Evolutionary conservation across 257 asterid species (phyloP), one percentile per base, ranked within the genome.

Genomic region (Nicotiana obtusifolia): DNA sequence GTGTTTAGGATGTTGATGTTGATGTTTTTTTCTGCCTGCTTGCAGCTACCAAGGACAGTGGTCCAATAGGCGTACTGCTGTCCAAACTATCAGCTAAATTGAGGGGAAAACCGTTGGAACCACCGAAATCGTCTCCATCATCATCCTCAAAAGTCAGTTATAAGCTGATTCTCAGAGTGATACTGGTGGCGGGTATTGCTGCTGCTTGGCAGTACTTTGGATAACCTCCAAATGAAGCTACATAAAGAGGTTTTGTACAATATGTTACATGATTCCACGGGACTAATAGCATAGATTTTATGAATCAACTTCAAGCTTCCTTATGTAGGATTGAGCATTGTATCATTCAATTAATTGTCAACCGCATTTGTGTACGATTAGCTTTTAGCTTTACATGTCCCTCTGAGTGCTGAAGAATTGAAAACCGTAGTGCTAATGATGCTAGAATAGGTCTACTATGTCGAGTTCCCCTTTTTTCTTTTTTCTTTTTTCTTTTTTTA

Each of bases 121-220:
- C 90, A 61, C 91, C 90, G 17, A 77, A 82, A 71, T 80, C 89
- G 6, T 69, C 93, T 11, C 2, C 86, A 19, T 49, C 92, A 3
- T 60, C 90, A 3, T 79, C 86, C 76, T 82, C 93, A 0, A 81
- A 78, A 61, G 47, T 84, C 35, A 89, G 89, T 84, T 86, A 86
- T 73, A 95, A 91, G 90, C 89, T 94, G 16, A 77, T 93, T 6
- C 24, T 88, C 60, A 95, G 93, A 84, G 92, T 95, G 37, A 77
- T 60, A 35, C 73, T 92, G 53, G 89, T 95, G 49, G 97, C 92
- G 22, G 88, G 91, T 47, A 64, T 89, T 37, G 99, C 95, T 71
- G 91, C 82, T 81, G 94, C 88, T 68, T 95, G 99, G 98, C 97
- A 94, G 60, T 91, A 82, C 69, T 92, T 69, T 49, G 89, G 87